Evolutionary conservation across 2,329 filamentous ascomycete genomes (phyloP).

Genomic region (Pseudocercospora cruenta): DNA sequence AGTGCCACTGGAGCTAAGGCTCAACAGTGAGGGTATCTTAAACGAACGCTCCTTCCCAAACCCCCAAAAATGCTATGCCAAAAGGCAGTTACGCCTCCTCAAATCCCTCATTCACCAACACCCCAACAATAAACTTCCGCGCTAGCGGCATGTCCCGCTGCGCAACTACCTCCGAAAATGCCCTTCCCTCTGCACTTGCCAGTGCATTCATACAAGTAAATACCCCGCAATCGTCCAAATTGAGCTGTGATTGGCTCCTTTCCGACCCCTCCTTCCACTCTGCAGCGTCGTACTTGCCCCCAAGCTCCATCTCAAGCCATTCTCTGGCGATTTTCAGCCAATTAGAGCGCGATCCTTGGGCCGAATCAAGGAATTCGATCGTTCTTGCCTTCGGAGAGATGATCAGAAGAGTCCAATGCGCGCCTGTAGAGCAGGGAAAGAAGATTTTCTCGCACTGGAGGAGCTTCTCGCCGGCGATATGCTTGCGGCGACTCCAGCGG

Average conservation of each 20-base stretch:
- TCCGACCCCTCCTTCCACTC: conserved; percentile 62
- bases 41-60: neutral
- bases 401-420: conserved; percentile 74
- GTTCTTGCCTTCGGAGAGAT: conserved; percentile 64
- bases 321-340: conserved; percentile 40
- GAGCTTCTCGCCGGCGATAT: conserved; percentile 64
- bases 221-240: conserved; percentile 76
- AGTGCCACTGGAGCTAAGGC: neutral
- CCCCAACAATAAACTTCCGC: neutral
- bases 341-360: conserved; percentile 50
- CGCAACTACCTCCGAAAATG: neutral
- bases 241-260: conserved; percentile 62
- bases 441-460: conserved; percentile 69
- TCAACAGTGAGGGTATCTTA: neutral
- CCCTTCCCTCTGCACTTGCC: conserved; percentile 51
- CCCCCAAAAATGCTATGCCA: neutral
- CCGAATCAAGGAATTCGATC: conserved; percentile 72
- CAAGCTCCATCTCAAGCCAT: conserved; percentile 64
- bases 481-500: conserved; percentile 61
- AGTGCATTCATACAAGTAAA: conserved; percentile 75
- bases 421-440: conserved; percentile 63
- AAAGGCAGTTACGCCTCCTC: neutral
- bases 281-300: conserved; percentile 55
- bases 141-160: neutral
- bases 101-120: neutral